Conservation (phyloP, 176 grass and related monocot species). For the Oryza australiensis region DNA sequence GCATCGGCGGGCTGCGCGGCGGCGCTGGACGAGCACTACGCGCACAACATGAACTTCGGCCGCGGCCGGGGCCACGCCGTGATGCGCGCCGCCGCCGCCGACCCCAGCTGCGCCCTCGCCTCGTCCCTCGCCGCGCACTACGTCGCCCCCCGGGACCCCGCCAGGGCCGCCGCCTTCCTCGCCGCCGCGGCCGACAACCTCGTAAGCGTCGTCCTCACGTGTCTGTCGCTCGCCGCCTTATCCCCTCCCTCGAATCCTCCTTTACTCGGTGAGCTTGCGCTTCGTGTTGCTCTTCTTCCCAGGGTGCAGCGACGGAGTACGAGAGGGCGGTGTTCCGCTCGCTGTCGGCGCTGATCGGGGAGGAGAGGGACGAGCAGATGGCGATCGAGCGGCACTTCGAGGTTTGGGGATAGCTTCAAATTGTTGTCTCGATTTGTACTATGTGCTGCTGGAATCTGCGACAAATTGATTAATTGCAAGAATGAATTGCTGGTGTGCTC, state of each 20-base stretch:
- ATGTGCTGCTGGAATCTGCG: neutral
- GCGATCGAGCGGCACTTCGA: conserved; percentile 48
- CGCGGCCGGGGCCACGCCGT: conserved; percentile 40
- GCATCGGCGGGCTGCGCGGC: conserved; percentile 53
- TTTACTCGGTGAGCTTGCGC: neutral
- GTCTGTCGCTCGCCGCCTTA: neutral
- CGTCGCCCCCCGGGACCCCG: conserved; percentile 35
- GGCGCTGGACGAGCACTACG: conserved; percentile 66
- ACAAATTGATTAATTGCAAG: neutral
- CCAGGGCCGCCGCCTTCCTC: conserved; percentile 38
- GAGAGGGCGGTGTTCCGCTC: conserved; percentile 55
- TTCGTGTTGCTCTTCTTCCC: neutral
- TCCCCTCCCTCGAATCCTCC: neutral
- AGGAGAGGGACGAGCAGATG: conserved; percentile 40
- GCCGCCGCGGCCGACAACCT: conserved; percentile 46
- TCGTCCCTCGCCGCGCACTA: conserved; percentile 50
- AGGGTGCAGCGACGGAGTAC: conserved; percentile 55
- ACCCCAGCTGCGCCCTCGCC: conserved; percentile 60
- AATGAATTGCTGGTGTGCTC: neutral
- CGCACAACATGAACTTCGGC: conserved; percentile 43
- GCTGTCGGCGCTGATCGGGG: conserved; percentile 47
- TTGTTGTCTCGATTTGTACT: neutral
- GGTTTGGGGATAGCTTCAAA: conserved; percentile 26
- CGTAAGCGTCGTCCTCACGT: conserved; percentile 22
- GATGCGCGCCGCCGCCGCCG: conserved; percentile 41